phyloP scores from a whole-genome alignment of 2,329 filamentous ascomycete genomes.

The Mycocentrospora acerina region DNA sequence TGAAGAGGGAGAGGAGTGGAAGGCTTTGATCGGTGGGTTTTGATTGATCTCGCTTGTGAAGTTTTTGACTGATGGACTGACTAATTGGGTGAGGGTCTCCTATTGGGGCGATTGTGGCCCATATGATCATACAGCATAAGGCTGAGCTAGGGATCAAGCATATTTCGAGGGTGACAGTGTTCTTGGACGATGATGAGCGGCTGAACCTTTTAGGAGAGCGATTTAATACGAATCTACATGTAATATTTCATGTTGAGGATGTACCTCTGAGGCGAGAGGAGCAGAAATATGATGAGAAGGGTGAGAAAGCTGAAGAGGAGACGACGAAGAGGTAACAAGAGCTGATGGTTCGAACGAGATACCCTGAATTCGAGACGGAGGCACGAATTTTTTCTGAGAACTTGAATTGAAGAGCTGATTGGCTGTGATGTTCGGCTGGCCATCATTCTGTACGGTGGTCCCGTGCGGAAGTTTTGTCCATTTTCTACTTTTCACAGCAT shows the following conservation, averaged over 20 bases:
- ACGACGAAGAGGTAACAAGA: not conserved
- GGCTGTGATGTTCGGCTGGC: no score
- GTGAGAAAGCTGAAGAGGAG: no score
- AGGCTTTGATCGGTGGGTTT: constrained; percentile 21
- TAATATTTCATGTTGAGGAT: constrained; percentile 18
- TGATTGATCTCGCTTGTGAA: no score
- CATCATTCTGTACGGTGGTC: no score
- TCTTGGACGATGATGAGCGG: constrained; percentile 5
- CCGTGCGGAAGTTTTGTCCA: no score
- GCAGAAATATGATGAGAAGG: no score
- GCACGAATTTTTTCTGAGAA: no score
- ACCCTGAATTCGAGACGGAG: no score
- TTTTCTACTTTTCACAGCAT: no score
- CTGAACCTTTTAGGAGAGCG: not conserved
- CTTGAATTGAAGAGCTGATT: no score
- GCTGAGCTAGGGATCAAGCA: constrained; percentile 19
- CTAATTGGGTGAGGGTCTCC: constrained; percentile 14
- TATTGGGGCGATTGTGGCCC: constrained; percentile 17
- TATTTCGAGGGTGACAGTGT: constrained; percentile 12
- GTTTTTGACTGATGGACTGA: not conserved
- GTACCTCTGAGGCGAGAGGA: constrained; percentile 9
- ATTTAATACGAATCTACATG: constrained; percentile 3
- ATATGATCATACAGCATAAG: constrained; percentile 18
- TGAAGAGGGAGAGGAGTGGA: constrained; percentile 12
- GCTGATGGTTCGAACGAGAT: no score